Evolutionary conservation across 169 alveolate species (phyloP).

Genomic region (Plasmodium berghei): DNA sequence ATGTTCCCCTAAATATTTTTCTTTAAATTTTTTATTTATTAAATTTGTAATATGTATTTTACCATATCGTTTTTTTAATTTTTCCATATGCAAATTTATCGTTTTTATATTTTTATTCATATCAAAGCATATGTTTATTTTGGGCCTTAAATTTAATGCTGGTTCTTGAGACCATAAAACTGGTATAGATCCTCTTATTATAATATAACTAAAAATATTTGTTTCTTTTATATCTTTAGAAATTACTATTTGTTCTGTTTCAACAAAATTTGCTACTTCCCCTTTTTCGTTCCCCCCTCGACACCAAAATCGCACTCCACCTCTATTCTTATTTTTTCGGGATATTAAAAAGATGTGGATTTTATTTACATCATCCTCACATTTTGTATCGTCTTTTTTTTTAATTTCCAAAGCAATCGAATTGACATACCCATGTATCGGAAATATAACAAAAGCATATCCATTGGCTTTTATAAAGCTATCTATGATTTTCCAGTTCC

Average conservation of each 20-base stretch:
- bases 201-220: constrained; percentile 87
- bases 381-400: constrained; percentile 50
- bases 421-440: constrained; percentile 52
- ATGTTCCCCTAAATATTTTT: constrained; percentile 69
- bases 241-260: constrained; percentile 93
- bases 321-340: constrained; percentile 92
- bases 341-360: constrained; percentile 68
- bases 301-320: constrained; percentile 95
- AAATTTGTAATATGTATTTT: constrained; percentile 76
- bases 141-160: constrained; percentile 54
- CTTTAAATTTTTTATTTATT: constrained; percentile 56
- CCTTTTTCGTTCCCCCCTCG: constrained; percentile 98
- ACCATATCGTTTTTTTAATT: constrained; percentile 60
- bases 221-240: constrained; percentile 78
- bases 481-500: constrained; percentile 67
- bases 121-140: constrained; percentile 28
- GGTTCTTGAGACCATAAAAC: constrained; percentile 94
- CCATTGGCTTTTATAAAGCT: constrained; percentile 27
- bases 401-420: constrained; percentile 48
- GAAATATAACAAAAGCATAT: constrained; percentile 54
- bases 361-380: too few relatives aligned
- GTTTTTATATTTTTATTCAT: constrained; percentile 49
- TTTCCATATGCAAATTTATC: constrained; percentile 69
- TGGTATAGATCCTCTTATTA: constrained; percentile 97
- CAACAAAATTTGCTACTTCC: constrained; percentile 96